Percentiles rank a stretch among this genome's conserved stretches.
These are phyloP conservation scores for Protea cynaroides DNA, from an alignment of 164 flowering plant species.

Conservation along the genomic window DNA sequence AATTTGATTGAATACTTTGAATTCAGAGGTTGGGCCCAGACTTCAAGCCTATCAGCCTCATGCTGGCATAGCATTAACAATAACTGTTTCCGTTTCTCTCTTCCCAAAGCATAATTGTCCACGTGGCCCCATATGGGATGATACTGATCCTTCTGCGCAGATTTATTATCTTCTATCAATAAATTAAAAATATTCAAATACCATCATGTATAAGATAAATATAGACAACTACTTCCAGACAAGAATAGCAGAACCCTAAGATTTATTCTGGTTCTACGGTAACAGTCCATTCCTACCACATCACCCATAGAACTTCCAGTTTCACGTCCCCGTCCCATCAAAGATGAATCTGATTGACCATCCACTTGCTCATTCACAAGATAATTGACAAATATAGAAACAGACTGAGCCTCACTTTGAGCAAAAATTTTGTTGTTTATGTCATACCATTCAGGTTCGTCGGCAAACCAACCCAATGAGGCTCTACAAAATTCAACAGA, in stretches of 20 bases:
- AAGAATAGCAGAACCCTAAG: neutral
- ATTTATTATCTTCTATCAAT: neutral
- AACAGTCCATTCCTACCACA: slow-evolving; percentile 44
- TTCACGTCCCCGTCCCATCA: slow-evolving; percentile 48
- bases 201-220: neutral
- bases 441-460: slow-evolving; percentile 87
- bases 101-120: slow-evolving; percentile 68
- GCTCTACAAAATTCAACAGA: slow-evolving; percentile 47
- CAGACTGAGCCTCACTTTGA: slow-evolving; percentile 87
- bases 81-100: slow-evolving; percentile 80
- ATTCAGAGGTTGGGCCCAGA: slow-evolving; percentile 88
- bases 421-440: slow-evolving; percentile 54
- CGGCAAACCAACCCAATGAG: slow-evolving; percentile 92
- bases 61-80: slow-evolving; percentile 93
- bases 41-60: slow-evolving; percentile 97
- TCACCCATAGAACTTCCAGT: slow-evolving; percentile 47
- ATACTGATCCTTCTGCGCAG: slow-evolving; percentile 53
- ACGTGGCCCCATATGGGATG: slow-evolving; percentile 95
- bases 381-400: slow-evolving; percentile 68
- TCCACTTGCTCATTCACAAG: slow-evolving; percentile 61
- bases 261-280: neutral
- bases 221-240: neutral
- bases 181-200: neutral
- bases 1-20: slow-evolving; percentile 45
- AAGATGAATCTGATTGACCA: slow-evolving; percentile 39